Evolutionary conservation across 75 land plant genomes (phyloP), one percentile per base, ranked within the genome.

Genomic region (Adiantum capillusveneris): DNA sequence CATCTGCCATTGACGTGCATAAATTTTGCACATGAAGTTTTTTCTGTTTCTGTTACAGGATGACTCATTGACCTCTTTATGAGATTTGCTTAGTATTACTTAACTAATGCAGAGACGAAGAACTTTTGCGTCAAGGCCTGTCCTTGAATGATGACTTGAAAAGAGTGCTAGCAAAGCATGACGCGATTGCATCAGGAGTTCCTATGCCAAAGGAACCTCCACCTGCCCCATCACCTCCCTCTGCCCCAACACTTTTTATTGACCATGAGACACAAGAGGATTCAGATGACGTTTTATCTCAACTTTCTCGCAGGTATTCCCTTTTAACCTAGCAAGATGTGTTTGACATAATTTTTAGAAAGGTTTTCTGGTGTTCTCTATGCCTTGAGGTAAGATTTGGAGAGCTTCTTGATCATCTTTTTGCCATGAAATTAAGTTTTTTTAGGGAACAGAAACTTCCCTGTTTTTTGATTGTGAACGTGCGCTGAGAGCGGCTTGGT

Each of bases 141-240:
- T 67, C 86, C 44, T 50, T 92, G 70, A 92, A 88, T 82, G 98
- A 92, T 73, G 90, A 92, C 39, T 63, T 92, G 70, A 82, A 92
- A 70, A 74, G 85, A 17, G 69, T 92, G 5, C 75, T 92, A 24
- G 82, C 79, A 13, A 88, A 78, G 62, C 90, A 88, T 77, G 95
- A 92, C 67, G 73, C 79, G 12, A 70, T 88, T 73, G 75, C 79
- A 59, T 83, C 83, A 7, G 95, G 95, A 58, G 52, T 66, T 34
- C 56, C 84, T 48, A 37, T 64, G 60, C 82, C 53, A 16, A 25
- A 25, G 1, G 83, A 81, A 14, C 22, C 22, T 18, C 22, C 50
- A 9, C 12, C 43, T 41, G 43, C 43, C 14, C 12, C 43, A 41
- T 41, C 43, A 9, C 43, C 14, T 41, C 43, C 43, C 12, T n/a